Conservation (phyloP, 2,329 filamentous ascomycete species). For the Scedosporium boydii region DNA sequence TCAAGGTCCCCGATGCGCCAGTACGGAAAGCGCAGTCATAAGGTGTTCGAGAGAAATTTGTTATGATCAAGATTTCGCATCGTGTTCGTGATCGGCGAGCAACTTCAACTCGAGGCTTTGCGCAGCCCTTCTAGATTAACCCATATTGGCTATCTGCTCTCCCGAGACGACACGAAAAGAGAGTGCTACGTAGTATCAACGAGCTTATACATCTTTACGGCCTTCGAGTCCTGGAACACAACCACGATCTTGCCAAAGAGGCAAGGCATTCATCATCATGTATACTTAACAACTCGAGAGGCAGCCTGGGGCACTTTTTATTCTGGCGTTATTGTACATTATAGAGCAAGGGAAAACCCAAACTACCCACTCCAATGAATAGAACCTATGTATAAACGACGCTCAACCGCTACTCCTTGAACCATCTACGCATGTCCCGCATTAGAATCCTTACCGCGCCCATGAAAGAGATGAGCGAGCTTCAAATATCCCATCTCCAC, state of each 20-base stretch:
- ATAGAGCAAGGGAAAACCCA: not conserved
- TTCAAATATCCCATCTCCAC: not conserved
- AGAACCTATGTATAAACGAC: not conserved
- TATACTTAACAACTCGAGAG: not conserved
- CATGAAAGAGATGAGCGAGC: not conserved
- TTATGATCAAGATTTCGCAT: not conserved
- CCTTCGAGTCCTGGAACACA: no score
- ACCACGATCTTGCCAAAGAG: no score
- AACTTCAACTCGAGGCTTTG: no score
- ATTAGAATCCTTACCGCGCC: not conserved
- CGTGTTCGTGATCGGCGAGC: no score
- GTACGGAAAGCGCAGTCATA: not conserved
- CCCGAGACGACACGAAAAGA: no score
- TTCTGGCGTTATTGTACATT: not conserved
- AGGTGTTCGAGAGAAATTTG: no score
- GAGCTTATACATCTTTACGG: no score
- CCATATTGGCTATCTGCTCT: no score
- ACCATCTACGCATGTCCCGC: not conserved
- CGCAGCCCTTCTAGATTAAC: no score
- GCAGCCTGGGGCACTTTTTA: not conserved
- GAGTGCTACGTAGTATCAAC: no score
- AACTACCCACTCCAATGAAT: not conserved
- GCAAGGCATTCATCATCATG: not conserved
- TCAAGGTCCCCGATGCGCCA: conserved; percentile 74
- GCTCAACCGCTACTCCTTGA: not conserved